Percentiles rank a stretch among this genome's conserved stretches.
phyloP scores from a whole-genome alignment of 257 asterid species.

The Salvia rosmarinus region DNA sequence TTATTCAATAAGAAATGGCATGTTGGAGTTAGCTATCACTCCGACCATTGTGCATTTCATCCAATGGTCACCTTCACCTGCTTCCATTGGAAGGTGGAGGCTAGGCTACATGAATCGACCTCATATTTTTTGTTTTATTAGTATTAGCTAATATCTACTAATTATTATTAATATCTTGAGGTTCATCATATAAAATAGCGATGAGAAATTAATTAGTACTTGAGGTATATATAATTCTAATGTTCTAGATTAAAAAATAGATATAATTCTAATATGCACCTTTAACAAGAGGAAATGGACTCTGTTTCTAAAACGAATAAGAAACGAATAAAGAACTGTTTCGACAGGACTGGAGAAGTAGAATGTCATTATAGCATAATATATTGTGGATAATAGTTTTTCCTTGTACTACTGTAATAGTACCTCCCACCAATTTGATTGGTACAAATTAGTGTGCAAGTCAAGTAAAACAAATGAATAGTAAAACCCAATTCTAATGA shows the following conservation, averaged over 20 bases:
- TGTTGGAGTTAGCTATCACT: conserved; percentile 16
- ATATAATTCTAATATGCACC: not conserved
- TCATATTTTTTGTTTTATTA: not conserved
- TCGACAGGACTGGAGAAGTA: not conserved
- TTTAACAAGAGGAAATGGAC: not conserved
- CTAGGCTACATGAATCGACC: not conserved
- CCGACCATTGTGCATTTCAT: conserved; percentile 50
- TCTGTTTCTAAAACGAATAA: not conserved
- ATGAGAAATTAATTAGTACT: too few relatives aligned
- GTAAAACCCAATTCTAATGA: not conserved
- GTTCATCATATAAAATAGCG: not conserved
- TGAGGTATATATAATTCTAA: not conserved
- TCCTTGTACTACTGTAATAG: too few relatives aligned
- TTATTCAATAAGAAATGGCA: conserved; percentile 24
- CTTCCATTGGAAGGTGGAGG: conserved; percentile 43
- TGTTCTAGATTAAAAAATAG: not conserved
- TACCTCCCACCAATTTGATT: too few relatives aligned
- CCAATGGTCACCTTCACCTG: conserved; percentile 49
- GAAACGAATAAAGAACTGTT: not conserved
- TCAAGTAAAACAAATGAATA: not conserved
- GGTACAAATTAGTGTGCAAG: too few relatives aligned
- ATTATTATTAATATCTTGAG: not conserved
- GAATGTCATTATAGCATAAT: not conserved
- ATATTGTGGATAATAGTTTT: not conserved
- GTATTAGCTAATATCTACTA: not conserved